Base-by-base conservation (phyloP, 108 stramenopile species). In the Mediolabrus comicus region DNA sequence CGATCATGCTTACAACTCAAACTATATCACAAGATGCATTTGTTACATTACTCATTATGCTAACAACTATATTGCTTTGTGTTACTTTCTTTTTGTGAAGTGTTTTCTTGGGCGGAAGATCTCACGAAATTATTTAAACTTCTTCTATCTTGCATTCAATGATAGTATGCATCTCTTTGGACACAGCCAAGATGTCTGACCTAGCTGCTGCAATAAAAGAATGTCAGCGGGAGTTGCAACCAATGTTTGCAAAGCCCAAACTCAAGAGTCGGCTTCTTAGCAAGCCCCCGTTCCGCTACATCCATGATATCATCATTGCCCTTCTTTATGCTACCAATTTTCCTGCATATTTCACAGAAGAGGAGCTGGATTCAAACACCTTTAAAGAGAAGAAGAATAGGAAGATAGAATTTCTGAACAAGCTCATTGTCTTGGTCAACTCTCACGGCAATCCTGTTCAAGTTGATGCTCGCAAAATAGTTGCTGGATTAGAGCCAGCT, bases 281-380 rank as follows among this genome's bases (percentile, higher is more conserved):
- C 11, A 82, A 74, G 24, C 81, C 81, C 13, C 81, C 81, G 2
- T 78, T 82, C 26, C 67, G 79, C 27, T 83, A 69, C 22, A 69
- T 83, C 25, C 77, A 78, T 41, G 81, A 83, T 38, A 70, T 83
- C 35, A 31, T 83, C 4, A 38, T 52, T 3, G 52, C 82, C 12
- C 75, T 78, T 5, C 32, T 83, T 28, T 22, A 54, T 14, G 35
- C 72, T 3, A 83, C 77, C 4, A 78, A 78, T 14, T 83, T 83
- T 65, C 82, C 82, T 13, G 27, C 56, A 14, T 62, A 61, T 24
- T 83, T 71, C 32, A 55, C 59, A 32, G 8, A 30, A 0, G 61
- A 65, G 12, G 82, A 83, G 53, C 35, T 83, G 53, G 77, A 83
- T 27, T 82, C 81, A 10, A 64, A 61, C 3, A 73, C 12, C 8